A percentile compares a stretch with the other conserved stretches of the same genome.
Evolutionary conservation across 2,329 filamentous ascomycete genomes (phyloP).

Genomic region (Fusarium sp.): DNA sequence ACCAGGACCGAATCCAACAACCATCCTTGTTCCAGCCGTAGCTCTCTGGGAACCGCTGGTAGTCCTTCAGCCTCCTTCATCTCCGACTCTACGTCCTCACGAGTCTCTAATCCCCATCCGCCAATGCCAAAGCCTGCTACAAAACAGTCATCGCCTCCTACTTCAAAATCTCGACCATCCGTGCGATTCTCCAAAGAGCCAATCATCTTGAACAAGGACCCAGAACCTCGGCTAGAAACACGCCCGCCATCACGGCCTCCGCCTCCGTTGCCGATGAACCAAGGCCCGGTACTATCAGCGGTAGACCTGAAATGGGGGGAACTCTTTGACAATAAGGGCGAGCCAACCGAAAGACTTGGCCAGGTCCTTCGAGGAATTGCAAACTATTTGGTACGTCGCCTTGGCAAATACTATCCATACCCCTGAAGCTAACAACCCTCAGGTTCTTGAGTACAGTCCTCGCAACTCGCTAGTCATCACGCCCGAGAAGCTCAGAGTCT

Average conservation of each 20-base stretch:
- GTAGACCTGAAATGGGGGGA: constrained; percentile 81
- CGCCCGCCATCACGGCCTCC: constrained; percentile 13
- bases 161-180: constrained; percentile 42
- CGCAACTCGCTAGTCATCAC: constrained; percentile 71
- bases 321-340: constrained; percentile 76
- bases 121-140: constrained; percentile 19
- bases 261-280: constrained; percentile 8
- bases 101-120: constrained; percentile 22
- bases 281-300: constrained; percentile 50
- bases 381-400: constrained; percentile 73
- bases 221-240: constrained; percentile 14
- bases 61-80: constrained; percentile 39
- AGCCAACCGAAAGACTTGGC: constrained; percentile 75
- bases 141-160: constrained; percentile 11
- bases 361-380: constrained; percentile 81
- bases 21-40: constrained; percentile 10
- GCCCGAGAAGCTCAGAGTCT: constrained; percentile 79
- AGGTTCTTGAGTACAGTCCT: constrained; percentile 53
- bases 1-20: constrained; percentile 1
- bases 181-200: constrained; percentile 52
- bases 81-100: constrained; percentile 40
- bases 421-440: neutral
- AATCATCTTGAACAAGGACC: constrained; percentile 43
- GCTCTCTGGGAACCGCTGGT: constrained; percentile 5
- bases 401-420: neutral